phyloP scores from a whole-genome alignment of 306 rosid species.

The Cyamopsis tetragonoloba region DNA sequence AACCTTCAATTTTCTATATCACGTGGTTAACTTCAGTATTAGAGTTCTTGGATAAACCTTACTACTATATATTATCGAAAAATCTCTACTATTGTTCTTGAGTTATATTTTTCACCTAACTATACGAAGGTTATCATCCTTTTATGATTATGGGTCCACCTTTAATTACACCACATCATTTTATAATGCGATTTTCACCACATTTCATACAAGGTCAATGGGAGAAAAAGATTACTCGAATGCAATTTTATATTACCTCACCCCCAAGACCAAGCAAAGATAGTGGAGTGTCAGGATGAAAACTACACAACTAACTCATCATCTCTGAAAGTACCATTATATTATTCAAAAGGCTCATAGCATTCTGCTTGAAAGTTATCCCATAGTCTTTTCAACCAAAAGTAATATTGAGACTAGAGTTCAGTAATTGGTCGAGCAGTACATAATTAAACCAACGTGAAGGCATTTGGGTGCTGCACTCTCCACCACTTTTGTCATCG shows the following conservation, averaged over 20 bases:
- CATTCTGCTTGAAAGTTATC: constrained; percentile 12
- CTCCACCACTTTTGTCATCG: not conserved
- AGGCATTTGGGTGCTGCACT: not conserved
- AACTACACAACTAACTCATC: not conserved
- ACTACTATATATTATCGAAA: too few species aligned
- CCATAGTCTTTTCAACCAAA: constrained; percentile 26
- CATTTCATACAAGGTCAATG: not conserved
- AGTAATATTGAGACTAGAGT: not conserved
- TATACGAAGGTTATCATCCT: too few species aligned
- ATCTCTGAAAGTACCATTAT: constrained; percentile 9
- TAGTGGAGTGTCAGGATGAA: constrained; percentile 14
- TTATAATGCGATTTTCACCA: not conserved
- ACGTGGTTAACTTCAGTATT: too few species aligned
- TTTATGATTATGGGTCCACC: too few species aligned
- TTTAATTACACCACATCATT: too few species aligned
- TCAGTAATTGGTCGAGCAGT: constrained; percentile 10
- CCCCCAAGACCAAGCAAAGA: not conserved
- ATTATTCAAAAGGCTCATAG: not conserved
- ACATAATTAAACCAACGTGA: constrained; percentile 16
- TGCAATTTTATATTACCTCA: too few species aligned
- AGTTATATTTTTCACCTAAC: too few species aligned
- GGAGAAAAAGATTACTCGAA: too few species aligned
- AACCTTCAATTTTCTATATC: too few species aligned
- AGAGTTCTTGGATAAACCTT: too few species aligned
- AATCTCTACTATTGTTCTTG: too few species aligned